Percentiles rank a stretch among this genome's conserved stretches.
These are phyloP conservation scores for Xylariales sp. DNA, from an alignment of 2,329 filamentous ascomycete genomes.

Conservation along the genomic window DNA sequence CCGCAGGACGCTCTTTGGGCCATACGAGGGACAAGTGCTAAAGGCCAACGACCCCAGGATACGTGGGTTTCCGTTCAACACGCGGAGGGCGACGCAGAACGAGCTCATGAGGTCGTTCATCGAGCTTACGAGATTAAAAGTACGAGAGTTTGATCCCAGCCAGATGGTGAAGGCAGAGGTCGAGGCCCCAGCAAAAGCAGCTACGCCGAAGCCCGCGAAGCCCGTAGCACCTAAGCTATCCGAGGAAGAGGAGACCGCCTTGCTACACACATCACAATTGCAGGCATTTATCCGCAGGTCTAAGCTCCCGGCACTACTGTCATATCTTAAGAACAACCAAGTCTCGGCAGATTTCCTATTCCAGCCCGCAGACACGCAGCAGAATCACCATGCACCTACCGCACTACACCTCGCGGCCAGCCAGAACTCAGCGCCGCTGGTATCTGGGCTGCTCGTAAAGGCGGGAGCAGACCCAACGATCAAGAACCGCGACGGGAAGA, in stretches of 20 bases:
- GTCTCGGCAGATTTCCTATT: conserved; percentile 72
- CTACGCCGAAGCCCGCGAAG: conserved; percentile 41
- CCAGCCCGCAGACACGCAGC: conserved; percentile 58
- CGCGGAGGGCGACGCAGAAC: conserved; percentile 83
- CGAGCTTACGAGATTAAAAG: conserved; percentile 86
- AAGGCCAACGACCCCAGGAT: conserved; percentile 74
- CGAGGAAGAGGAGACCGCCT: conserved; percentile 78
- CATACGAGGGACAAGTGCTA: conserved; percentile 84
- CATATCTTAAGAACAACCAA: conserved; percentile 75
- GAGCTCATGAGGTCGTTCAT: conserved; percentile 94
- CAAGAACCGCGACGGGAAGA: conserved; percentile 71
- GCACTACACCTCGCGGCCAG: conserved; percentile 82
- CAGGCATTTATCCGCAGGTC: conserved; percentile 84
- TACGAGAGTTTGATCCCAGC: conserved; percentile 70
- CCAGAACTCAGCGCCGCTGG: conserved; percentile 73
- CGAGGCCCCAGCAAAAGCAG: conserved; percentile 31
- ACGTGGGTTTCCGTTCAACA: conserved; percentile 89
- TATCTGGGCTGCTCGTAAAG: conserved; percentile 72
- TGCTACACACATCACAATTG: conserved; percentile 83
- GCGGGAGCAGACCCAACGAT: conserved; percentile 69
- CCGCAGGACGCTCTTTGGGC: conserved; percentile 80
- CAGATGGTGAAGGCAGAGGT: conserved; percentile 43
- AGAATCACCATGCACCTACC: conserved; percentile 76
- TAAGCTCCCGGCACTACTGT: conserved; percentile 80
- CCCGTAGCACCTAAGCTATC: conserved; percentile 60